A percentile compares a stretch with the other conserved stretches of the same genome.
Conservation (phyloP, 345 rosid species). For the Hypericum perforatum region DNA sequence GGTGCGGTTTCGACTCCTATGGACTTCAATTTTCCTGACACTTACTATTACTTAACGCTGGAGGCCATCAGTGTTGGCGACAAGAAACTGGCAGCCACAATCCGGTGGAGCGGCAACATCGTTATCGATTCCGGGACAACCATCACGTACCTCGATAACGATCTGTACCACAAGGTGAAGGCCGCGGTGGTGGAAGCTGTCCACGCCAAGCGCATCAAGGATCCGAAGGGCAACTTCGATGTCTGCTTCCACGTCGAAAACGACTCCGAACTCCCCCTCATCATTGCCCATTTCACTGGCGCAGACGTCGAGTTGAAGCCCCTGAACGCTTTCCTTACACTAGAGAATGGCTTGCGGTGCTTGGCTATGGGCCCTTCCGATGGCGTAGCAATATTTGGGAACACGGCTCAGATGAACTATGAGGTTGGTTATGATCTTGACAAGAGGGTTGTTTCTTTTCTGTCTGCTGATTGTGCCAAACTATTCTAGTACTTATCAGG, state of each 20-base stretch:
- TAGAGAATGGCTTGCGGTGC: background rate
- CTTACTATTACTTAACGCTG: conserved; percentile 40
- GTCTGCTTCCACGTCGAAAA: conserved; percentile 18
- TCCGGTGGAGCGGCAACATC: conserved; percentile 16
- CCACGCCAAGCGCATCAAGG: conserved; percentile 22
- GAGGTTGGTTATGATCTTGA: too few relatives aligned
- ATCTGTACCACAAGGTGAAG: conserved; percentile 28
- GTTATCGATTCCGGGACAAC: conserved; percentile 55
- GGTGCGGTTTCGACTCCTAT: conserved; percentile 32
- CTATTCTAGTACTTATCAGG: too few relatives aligned
- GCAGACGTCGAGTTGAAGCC: background rate
- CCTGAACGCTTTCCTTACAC: background rate
- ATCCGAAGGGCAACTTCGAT: conserved; percentile 24
- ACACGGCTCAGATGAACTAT: background rate
- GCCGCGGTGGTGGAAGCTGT: conserved; percentile 18
- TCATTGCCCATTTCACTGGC: background rate
- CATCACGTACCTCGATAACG: conserved; percentile 30
- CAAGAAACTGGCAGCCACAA: conserved; percentile 22
- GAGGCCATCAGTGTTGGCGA: conserved; percentile 54
- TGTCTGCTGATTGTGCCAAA: conserved; percentile 1
- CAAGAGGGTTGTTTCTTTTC: background rate
- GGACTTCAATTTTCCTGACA: conserved; percentile 15
- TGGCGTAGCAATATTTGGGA: background rate
- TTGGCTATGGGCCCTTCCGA: background rate
- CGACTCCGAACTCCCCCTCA: conserved; percentile 6